These are phyloP conservation scores for Cladophialophora bantiana DNA, from an alignment of 2,329 filamentous ascomycete genomes.

Conservation along the genomic window DNA sequence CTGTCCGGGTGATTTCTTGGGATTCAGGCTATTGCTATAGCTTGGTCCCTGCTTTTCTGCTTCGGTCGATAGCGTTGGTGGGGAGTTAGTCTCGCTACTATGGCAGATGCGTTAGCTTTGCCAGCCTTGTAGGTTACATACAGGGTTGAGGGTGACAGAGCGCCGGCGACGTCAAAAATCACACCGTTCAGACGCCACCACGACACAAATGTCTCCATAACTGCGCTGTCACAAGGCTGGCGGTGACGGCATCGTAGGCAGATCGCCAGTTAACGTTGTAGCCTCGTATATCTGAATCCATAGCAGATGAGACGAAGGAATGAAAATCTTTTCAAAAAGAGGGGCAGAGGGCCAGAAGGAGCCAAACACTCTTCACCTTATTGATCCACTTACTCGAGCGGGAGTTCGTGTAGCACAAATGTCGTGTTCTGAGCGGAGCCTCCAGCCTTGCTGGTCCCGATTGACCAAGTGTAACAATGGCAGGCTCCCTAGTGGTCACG, in stretches of 20 bases:
- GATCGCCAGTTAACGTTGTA: background rate
- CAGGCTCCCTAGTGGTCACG: background rate
- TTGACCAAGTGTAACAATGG: conserved; percentile 11
- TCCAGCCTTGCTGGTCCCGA: conserved; percentile 12
- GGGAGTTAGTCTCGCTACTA: background rate
- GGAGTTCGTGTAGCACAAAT: background rate
- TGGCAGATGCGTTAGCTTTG: conserved; percentile 1
- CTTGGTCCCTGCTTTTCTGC: background rate
- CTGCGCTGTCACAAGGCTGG: background rate
- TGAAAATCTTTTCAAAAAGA: background rate
- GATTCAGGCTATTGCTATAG: conserved; percentile 14
- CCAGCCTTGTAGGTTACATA: background rate
- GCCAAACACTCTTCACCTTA: background rate
- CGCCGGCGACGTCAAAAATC: background rate
- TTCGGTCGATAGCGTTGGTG: conserved; percentile 5
- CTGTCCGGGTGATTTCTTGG: conserved; percentile 15
- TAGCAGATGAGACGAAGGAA: background rate
- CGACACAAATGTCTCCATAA: background rate
- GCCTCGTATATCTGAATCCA: conserved; percentile 1
- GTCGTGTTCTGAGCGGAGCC: conserved; percentile 10
- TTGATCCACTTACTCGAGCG: conserved; percentile 7
- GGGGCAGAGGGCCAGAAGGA: conserved; percentile 5
- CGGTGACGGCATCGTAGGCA: background rate
- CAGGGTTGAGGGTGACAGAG: background rate
- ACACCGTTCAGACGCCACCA: background rate